Conservation (phyloP, 306 rosid species). For the Lathyrus tuberosus region DNA sequence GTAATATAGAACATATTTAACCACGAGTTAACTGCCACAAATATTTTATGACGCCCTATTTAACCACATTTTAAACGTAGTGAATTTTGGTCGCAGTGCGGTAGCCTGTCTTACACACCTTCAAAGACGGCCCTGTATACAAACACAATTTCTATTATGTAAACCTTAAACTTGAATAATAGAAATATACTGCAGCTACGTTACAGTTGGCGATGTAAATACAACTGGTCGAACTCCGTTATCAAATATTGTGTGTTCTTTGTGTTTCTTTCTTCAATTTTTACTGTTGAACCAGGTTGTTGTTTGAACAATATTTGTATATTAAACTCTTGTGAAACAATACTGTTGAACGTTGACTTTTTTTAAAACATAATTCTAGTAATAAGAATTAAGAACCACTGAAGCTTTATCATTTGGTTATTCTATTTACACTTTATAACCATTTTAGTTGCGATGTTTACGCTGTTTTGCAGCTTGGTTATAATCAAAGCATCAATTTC, state of each 20-base stretch:
- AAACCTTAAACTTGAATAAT: background rate
- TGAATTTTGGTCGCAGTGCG: no score
- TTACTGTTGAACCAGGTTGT: background rate
- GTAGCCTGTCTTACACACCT: no score
- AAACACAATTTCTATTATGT: background rate
- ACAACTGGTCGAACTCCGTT: background rate
- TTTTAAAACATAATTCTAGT: background rate
- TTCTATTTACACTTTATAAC: background rate
- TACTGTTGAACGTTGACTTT: conserved; percentile 3
- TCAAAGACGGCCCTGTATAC: no score
- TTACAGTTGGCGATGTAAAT: background rate
- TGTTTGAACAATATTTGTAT: background rate
- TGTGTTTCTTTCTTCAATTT: background rate
- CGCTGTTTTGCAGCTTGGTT: conserved; percentile 41
- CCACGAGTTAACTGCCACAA: no score
- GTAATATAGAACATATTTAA: no score
- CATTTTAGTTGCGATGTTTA: conserved; percentile 27
- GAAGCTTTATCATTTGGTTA: background rate
- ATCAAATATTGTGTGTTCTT: background rate
- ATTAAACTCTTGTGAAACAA: conserved; percentile 1
- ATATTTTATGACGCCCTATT: no score
- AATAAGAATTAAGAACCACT: conserved; percentile 2
- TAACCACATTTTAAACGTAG: no score
- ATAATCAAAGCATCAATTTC: conserved; percentile 42
- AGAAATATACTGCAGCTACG: background rate